A percentile compares a stretch with the other conserved stretches of the same genome.
Conservation (phyloP, 495 filamentous ascomycete genomes). For the Penicillium argentinense region DNA sequence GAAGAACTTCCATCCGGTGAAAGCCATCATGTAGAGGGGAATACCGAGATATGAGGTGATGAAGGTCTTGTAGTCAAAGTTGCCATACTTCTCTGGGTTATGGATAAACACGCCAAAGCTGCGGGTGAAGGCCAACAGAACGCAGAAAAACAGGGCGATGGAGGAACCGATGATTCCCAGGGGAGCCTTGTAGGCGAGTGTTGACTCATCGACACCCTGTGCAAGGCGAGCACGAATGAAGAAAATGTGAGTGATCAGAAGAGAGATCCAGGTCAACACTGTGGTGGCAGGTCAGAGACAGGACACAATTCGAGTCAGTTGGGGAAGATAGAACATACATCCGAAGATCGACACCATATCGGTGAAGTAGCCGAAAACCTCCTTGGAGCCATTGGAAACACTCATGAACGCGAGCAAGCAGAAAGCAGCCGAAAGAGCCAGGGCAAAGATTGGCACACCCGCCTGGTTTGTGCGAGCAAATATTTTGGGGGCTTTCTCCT, state of each 20-base stretch:
- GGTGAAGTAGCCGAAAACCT: constrained; percentile 81
- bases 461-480: constrained; percentile 67
- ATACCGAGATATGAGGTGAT: constrained; percentile 83
- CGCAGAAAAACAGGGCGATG: constrained; percentile 64
- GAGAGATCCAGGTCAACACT: constrained; percentile 78
- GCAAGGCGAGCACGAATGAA: constrained; percentile 74
- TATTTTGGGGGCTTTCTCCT: constrained; percentile 72
- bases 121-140: constrained; percentile 72
- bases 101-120: constrained; percentile 71
- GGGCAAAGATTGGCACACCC: constrained; percentile 72
- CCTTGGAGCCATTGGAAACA: constrained; percentile 61
- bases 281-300: neutral
- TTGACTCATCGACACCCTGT: constrained; percentile 62
- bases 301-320: neutral
- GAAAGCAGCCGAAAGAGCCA: constrained; percentile 60
- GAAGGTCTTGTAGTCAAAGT: constrained; percentile 71
- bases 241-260: constrained; percentile 77
- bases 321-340: constrained; percentile 18
- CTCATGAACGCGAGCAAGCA: constrained; percentile 76
- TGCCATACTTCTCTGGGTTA: constrained; percentile 45
- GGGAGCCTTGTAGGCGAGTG: constrained; percentile 71
- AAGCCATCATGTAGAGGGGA: constrained; percentile 69
- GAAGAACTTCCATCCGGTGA: constrained; percentile 67
- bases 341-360: constrained; percentile 81
- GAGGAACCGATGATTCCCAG: constrained; percentile 69